Base-by-base conservation (phyloP, 1,284 basidiomycete species). In the Ceratobasidium sp. region DNA sequence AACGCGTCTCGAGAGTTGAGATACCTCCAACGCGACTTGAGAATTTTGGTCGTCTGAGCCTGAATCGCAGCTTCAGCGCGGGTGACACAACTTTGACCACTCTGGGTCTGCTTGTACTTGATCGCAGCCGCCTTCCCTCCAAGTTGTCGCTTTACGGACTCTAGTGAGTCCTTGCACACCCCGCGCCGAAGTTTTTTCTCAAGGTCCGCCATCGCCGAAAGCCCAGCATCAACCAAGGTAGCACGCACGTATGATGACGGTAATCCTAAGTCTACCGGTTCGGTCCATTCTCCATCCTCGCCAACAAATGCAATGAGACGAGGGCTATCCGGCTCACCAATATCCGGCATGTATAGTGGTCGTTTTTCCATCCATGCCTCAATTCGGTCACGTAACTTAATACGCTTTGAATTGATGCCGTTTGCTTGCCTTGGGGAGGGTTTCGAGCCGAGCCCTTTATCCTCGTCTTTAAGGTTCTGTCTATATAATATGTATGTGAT, bases 351-450 rank as follows among this genome's bases (percentile, higher is more conserved):
- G 67, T 69, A 26, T 1, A n/a, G 10, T 23, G 26, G 33, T 40
- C 33, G 28, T 23, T 44, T 57, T 33, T 54, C 50, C 15, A 10
- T 13, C 15, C 40, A 54, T 20, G 23, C 33, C 1, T 42, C 33
- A 26, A 69, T 56, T 15, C 67, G 67, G 28, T 69, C 54, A 52
- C 52, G 50, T 17, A 69, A 38, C 13, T 50, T n/a, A 15, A 56
- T 28, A 15, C 38, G 48, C 67, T 56, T 69, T 13, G 67, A n/a
- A 20, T 69, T 57, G 28, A 69, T 17, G 15, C 2, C 23, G n/a
- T 57, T 69, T n/a, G 50, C 26, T 42, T 38, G 28, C 40, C 50
- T 48, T 10, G 67, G 26, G 6, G 26, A 44, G 17, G 40, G 59
- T 13, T 61, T 28, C 7, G 33, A 15, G 23, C 56, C 38, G n/a